Base-by-base conservation (phyloP, 352 stramenopile genomes). In the Thraustochytrium striatum region DNA sequence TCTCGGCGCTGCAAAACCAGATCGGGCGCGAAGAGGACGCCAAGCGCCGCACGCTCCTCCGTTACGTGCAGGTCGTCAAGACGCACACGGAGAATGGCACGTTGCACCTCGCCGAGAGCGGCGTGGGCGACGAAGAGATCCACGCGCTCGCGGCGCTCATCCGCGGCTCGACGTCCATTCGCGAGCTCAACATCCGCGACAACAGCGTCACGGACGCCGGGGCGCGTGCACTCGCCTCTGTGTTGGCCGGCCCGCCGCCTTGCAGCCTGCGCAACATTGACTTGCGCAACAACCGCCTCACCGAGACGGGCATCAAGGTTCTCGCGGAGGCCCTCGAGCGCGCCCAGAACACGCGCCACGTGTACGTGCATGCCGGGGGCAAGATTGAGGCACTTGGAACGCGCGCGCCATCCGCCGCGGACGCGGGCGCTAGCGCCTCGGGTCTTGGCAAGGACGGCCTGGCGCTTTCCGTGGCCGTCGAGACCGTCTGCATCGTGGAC, bases 31-130 rank as follows among this genome's bases (percentile, higher is more conserved):
- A 98, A 82, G 93, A 98, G 84, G 94, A 98, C 57, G 94, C 94
- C 13, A 98, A 98, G 84, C 89, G 93, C 38, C 91, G 95, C 57
- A 97, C 93, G 19, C 85, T 98, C 43, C 82, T 98, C 38, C 88
- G 93, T 33, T 98, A 97, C 80, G 91, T 98, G 8, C 91, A 97
- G 58, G 90, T 95, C 69, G 91, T 97, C 41, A 98, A 97, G 81
- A 89, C 91, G 84, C 52, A 69, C 82, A 52, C 69, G 53, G 79
- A 28, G 82, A 83, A 52, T 79, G 83, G 43, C 53, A 19, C 65
- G 3, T 30, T 85, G 5, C 81, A 95, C 57, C 85, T 97, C 5
- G 87, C 90, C 3, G 91, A 96, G 80, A 96, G 89, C 41, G 90
- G 91, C 33, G 83, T 98, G 0, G 91, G 90, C 1, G 94, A 98